A percentile compares a stretch with the other conserved stretches of the same genome.
Evolutionary conservation across 306 rosid species (phyloP).

Genomic region (Prunus mira): DNA sequence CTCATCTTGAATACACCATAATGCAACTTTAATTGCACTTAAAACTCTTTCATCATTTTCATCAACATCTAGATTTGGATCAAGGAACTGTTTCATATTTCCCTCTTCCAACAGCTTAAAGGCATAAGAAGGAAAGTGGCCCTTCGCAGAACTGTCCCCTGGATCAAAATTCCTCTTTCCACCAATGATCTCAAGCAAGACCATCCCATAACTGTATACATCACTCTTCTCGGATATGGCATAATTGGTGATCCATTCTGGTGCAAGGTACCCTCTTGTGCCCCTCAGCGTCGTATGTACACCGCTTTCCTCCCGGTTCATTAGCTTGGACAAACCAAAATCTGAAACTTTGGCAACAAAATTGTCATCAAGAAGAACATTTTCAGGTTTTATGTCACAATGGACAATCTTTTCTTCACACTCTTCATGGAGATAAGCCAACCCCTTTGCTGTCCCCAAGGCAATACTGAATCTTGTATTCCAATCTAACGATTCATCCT

Average conservation of each 20-base stretch:
- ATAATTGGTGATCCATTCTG: conserved; percentile 41
- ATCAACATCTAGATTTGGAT: conserved; percentile 44
- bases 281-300: conserved; percentile 34
- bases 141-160: conserved; percentile 20
- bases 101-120: conserved; percentile 43
- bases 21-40: conserved; percentile 26
- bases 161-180: conserved; percentile 31
- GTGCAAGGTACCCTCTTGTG: conserved; percentile 46
- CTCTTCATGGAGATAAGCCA: conserved; percentile 45
- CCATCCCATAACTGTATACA: conserved; percentile 41
- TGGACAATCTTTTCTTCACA: conserved; percentile 45
- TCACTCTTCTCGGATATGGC: conserved; percentile 46
- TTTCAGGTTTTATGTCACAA: conserved; percentile 48
- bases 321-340: conserved; percentile 40
- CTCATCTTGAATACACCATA: conserved; percentile 42
- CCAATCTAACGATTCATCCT: conserved; percentile 34
- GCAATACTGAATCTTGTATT: conserved; percentile 41
- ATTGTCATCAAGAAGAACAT: conserved; percentile 21
- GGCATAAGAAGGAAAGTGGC: conserved; percentile 35
- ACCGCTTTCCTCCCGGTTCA: conserved; percentile 30
- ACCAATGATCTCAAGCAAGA: conserved; percentile 4
- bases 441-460: conserved; percentile 37
- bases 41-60: conserved; percentile 37
- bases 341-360: conserved; percentile 37
- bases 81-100: conserved; percentile 45